phyloP scores from a whole-genome alignment of 345 rosid species.

The Linum usitatissimum region DNA sequence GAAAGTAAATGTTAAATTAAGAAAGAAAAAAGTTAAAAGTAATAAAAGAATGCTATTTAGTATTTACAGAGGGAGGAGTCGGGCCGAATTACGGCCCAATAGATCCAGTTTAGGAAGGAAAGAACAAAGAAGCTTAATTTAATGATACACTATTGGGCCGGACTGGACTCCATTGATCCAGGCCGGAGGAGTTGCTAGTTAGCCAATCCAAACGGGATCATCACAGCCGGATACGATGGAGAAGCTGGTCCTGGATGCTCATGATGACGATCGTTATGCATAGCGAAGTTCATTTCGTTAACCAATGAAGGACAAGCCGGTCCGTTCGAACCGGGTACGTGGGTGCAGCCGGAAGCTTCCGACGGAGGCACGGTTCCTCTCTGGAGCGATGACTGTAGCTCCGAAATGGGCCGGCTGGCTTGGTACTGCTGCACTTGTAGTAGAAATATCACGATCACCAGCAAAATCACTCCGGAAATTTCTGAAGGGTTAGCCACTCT shows the following conservation, averaged over 20 bases:
- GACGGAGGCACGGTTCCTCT: slow-evolving; percentile 34
- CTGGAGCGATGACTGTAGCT: slow-evolving; percentile 36
- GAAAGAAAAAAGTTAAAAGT: too few species aligned
- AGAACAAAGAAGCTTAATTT: too few species aligned
- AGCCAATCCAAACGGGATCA: slow-evolving; percentile 22
- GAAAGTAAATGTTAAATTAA: too few species aligned
- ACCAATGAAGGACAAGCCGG: slow-evolving; percentile 23
- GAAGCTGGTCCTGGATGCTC: neutral
- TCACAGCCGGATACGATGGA: slow-evolving; percentile 15
- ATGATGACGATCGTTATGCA: neutral
- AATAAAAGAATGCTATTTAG: too few species aligned
- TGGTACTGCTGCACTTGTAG: slow-evolving; percentile 13
- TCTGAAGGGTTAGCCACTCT: neutral
- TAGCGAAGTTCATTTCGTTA: slow-evolving; percentile 33
- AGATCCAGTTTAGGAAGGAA: too few species aligned
- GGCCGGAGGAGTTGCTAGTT: neutral
- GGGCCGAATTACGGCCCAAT: too few species aligned
- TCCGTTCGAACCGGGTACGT: slow-evolving; percentile 39
- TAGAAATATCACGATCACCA: too few species aligned
- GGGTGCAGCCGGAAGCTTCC: slow-evolving; percentile 42
- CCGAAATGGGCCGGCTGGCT: slow-evolving; percentile 17
- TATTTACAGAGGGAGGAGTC: too few species aligned
- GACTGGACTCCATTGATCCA: too few species aligned
- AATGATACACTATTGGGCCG: too few species aligned
- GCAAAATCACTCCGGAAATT: slow-evolving; percentile 6